These are phyloP conservation scores for Neurospora sp. DNA, from an alignment of 495 filamentous ascomycete species.

Conservation along the genomic window DNA sequence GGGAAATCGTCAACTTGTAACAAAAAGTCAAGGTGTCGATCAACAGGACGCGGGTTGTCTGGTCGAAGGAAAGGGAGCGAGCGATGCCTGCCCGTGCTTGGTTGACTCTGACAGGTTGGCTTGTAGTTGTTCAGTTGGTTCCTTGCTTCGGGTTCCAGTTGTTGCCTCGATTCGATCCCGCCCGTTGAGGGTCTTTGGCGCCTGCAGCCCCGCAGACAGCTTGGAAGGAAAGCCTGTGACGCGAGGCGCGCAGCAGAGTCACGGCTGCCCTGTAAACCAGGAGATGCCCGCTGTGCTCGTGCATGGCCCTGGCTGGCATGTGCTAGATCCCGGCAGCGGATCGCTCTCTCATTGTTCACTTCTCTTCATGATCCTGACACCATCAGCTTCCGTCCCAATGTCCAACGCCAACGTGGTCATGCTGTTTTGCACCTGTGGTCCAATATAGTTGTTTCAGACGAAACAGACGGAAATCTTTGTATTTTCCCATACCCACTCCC, in stretches of 20 bases:
- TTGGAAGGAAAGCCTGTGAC: conserved; percentile 7
- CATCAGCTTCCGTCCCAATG: background rate
- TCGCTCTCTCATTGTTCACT: background rate
- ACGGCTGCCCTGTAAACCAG: background rate
- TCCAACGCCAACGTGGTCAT: background rate
- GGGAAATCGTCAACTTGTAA: background rate
- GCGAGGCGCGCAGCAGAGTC: conserved; percentile 18
- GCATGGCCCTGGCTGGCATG: background rate
- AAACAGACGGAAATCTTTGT: background rate
- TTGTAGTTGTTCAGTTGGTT: background rate
- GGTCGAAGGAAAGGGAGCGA: background rate
- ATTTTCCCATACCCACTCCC: background rate
- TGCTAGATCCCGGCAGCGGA: background rate
- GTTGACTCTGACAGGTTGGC: background rate
- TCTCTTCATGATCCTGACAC: background rate
- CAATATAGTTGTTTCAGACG: background rate
- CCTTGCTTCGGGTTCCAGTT: background rate
- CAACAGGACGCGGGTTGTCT: background rate
- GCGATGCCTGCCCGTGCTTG: background rate
- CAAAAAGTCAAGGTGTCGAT: background rate
- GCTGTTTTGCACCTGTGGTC: background rate
- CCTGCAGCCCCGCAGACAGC: background rate
- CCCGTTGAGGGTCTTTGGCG: background rate
- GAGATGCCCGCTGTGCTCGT: background rate
- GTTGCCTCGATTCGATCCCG: background rate